phyloP scores from a whole-genome alignment of 192 early-diverging fungal genomes.

The Coemansia sp. region DNA sequence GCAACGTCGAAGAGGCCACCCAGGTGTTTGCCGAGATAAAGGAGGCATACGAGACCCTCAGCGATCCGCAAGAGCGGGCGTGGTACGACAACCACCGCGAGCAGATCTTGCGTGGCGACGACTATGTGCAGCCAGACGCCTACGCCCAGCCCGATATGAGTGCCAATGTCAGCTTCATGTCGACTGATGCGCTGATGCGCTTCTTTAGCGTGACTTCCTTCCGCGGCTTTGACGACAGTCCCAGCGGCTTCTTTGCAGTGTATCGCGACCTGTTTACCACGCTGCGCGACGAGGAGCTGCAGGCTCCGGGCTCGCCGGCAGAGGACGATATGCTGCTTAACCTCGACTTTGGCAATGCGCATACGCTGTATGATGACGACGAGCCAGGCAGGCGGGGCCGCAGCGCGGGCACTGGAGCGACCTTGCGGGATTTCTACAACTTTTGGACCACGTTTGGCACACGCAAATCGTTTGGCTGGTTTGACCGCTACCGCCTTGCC shows the following conservation, averaged over 20 bases:
- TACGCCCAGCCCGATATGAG: conserved; percentile 50
- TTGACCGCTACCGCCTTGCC: conserved; percentile 78
- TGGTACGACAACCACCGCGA: conserved; percentile 96
- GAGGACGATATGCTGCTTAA: conserved; percentile 33
- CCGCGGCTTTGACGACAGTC: conserved; percentile 66
- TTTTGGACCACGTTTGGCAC: conserved; percentile 80
- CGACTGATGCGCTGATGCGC: conserved; percentile 64
- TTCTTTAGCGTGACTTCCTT: conserved; percentile 76
- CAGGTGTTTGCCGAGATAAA: conserved; percentile 84
- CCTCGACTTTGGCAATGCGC: conserved; percentile 69
- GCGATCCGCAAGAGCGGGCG: conserved; percentile 88
- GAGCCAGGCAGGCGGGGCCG: conserved; percentile 14
- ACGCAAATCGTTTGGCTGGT: conserved; percentile 90
- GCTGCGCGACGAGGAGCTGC: conserved; percentile 76
- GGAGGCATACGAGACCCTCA: conserved; percentile 90
- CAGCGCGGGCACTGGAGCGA: conserved; percentile 22
- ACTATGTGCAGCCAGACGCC: conserved; percentile 26
- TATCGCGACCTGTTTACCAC: conserved; percentile 75
- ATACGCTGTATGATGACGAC: conserved; percentile 64
- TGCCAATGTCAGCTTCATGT: conserved; percentile 34
- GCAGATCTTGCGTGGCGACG: conserved; percentile 82
- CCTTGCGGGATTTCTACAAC: conserved; percentile 70
- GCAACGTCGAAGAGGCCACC: conserved; percentile 82
- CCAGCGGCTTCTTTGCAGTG: conserved; percentile 75
- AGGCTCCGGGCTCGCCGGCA: conserved; percentile 17